Evolutionary conservation across 2,329 filamentous ascomycete genomes (phyloP).

Genomic region (Alternaria panax): DNA sequence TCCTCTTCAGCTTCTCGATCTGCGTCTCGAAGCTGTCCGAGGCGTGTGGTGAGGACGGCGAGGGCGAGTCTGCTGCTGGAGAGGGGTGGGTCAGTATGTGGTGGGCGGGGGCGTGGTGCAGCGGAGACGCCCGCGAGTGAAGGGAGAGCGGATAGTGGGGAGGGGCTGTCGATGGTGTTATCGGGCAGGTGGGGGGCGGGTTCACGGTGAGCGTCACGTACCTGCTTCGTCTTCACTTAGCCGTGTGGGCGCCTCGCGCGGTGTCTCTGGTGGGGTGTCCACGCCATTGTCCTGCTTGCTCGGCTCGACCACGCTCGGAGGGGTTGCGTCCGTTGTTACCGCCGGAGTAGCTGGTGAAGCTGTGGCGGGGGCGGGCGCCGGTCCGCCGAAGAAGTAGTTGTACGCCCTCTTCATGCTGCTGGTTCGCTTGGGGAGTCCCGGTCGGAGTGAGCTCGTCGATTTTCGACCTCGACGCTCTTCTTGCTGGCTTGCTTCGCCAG

Average conservation of each 20-base stretch:
- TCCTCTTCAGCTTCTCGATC: slow-evolving; percentile 43
- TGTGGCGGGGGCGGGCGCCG: slow-evolving; percentile 29
- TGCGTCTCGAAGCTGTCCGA: slow-evolving; percentile 42
- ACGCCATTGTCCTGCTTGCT: slow-evolving; percentile 34
- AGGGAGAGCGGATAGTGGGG: slow-evolving; percentile 30
- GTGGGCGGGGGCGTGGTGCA: slow-evolving; percentile 25
- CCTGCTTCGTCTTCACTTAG: slow-evolving; percentile 26
- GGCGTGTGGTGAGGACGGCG: slow-evolving; percentile 38
- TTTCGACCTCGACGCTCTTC: slow-evolving; percentile 45
- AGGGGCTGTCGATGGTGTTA: slow-evolving; percentile 32
- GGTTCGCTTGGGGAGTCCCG: slow-evolving; percentile 46
- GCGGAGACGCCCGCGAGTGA: slow-evolving; percentile 20
- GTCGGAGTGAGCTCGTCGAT: slow-evolving; percentile 40
- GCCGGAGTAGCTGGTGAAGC: slow-evolving; percentile 39
- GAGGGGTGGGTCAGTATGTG: slow-evolving; percentile 31
- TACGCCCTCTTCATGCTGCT: slow-evolving; percentile 52
- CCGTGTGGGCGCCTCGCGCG: slow-evolving; percentile 27
- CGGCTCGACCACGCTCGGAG: slow-evolving; percentile 29
- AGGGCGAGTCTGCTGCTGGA: slow-evolving; percentile 34
- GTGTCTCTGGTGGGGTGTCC: slow-evolving; percentile 47
- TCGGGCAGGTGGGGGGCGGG: slow-evolving; percentile 29
- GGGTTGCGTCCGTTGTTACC: slow-evolving; percentile 32
- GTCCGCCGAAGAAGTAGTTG: slow-evolving; percentile 51
- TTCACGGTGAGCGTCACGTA: slow-evolving; percentile 19
- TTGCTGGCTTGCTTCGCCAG: slow-evolving; percentile 32